Evolutionary conservation across 1,284 basidiomycete genomes (phyloP), one percentile per base, ranked within the genome.

Genomic region (Fomes fomentarius): DNA sequence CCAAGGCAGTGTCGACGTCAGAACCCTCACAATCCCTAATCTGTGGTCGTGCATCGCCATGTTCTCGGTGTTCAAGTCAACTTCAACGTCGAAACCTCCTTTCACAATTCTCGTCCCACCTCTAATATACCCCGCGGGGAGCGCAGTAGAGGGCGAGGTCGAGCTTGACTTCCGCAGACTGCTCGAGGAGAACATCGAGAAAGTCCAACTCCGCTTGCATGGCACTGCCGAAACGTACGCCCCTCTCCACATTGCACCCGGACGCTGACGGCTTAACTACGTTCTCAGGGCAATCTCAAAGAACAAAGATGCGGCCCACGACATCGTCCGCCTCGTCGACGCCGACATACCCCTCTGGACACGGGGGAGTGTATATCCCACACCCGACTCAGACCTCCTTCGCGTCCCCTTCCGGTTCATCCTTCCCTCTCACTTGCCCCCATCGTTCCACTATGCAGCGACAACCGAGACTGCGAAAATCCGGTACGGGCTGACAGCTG

Each of bases 361-460:
- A 4, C 55, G 59, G 5, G 52, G 61, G n/a, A 21, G 44, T 26
- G 38, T 45, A 1, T 65, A 61, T 31, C 61, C 67, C 1, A 38
- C 56, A 1, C 53, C 66, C 1, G 64, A 50, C 21, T 50, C 60
- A 1, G 46, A 63, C 43, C 40, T 56, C 43, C 49, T 69, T 25
- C 46, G 43, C 17, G 14, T 67, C 9, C 67, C 63, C 3, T 69
- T 67, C 49, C 21, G 42, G 8, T 61, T 66, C 52, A 25, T n/a
- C 1, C 61, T 69, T 3, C 63, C 63, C 6, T 10, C 35, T 2
- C 19, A 54, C 8, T 55, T 65, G 22, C 63, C 62, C 0, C 65
- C 67, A 0, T 67, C 67, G 8, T 66, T 60, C 55, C 37, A 60
- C 21, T 56, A 56, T 50, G 22, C 22, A n/a, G 25, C 35, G 3